A percentile compares a stretch with the other conserved stretches of the same genome.
Evolutionary conservation across 805 yeast genomes (phyloP).

Genomic region (Starmerella geochares): DNA sequence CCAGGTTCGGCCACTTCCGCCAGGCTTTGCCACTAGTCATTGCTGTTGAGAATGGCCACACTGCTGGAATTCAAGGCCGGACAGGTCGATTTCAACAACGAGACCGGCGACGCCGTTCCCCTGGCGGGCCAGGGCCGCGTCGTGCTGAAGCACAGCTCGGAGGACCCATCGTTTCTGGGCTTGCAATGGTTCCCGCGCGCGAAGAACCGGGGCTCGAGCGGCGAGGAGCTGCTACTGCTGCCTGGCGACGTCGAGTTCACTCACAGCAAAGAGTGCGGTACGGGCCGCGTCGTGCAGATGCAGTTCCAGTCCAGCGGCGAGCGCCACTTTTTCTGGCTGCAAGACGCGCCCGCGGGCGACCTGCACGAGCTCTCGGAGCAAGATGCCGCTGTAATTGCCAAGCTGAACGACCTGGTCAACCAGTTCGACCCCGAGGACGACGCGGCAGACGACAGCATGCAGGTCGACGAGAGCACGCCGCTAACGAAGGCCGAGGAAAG

Average conservation of each 20-base stretch:
- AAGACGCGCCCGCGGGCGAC: conserved; percentile 59
- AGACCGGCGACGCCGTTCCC: conserved; percentile 58
- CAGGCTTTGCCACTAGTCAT: too few species aligned
- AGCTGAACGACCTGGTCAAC: conserved; percentile 38
- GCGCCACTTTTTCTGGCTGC: conserved; percentile 56
- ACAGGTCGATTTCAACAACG: conserved; percentile 50
- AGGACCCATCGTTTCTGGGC: conserved; percentile 61
- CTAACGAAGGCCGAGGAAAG: conserved; percentile 6
- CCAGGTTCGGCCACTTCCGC: too few species aligned
- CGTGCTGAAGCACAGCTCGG: conserved; percentile 49
- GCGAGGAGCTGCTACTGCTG: conserved; percentile 50
- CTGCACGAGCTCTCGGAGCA: conserved; percentile 43
- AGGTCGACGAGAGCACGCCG: conserved; percentile 15
- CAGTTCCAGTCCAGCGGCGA: conserved; percentile 56
- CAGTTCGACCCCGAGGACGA: conserved; percentile 19
- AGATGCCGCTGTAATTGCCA: conserved; percentile 43
- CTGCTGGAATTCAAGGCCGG: conserved; percentile 62
- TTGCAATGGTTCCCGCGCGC: conserved; percentile 65
- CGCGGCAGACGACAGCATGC: conserved; percentile 19
- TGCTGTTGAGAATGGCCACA: conserved; percentile 6
- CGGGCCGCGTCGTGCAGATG: conserved; percentile 69
- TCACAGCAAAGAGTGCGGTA: conserved; percentile 54
- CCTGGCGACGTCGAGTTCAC: conserved; percentile 81
- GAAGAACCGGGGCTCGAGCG: conserved; percentile 29
- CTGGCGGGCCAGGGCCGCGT: conserved; percentile 57